These are phyloP conservation scores for Eucalyptus grandis DNA, from an alignment of 345 rosid species.

Conservation along the genomic window DNA sequence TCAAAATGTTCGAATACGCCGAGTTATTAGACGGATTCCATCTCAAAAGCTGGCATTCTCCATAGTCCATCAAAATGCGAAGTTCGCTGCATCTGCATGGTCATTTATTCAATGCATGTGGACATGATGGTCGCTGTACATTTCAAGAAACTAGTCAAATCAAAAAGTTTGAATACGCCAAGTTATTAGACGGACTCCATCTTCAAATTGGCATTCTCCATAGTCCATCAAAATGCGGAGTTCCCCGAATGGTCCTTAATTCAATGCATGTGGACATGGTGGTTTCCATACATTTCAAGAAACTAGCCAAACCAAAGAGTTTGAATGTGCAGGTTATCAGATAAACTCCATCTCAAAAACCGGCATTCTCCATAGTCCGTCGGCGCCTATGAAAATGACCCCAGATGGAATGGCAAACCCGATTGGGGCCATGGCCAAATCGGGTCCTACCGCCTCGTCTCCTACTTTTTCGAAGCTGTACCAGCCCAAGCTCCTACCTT, in stretches of 20 bases:
- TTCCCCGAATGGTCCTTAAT: not conserved
- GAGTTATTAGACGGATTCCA: not conserved
- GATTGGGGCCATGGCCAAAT: no score
- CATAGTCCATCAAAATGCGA: not conserved
- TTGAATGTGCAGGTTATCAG: not conserved
- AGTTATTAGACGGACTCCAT: rapidly evolving
- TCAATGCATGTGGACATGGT: not conserved
- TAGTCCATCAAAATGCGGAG: not conserved
- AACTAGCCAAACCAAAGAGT: not conserved
- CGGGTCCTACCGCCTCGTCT: no score
- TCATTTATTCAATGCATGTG: not conserved
- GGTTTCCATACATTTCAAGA: not conserved
- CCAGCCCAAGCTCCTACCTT: no score
- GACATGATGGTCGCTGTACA: rapidly evolving
- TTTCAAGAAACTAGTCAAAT: not conserved
- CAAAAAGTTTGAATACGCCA: not conserved
- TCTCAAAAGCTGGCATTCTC: not conserved
- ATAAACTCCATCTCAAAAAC: not conserved
- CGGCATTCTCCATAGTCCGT: not conserved
- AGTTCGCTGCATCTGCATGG: not conserved
- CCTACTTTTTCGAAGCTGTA: no score
- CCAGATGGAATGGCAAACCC: no score
- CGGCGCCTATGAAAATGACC: no score
- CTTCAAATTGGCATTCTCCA: not conserved
- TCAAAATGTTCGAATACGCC: not conserved